A percentile compares a stretch with the other conserved stretches of the same genome.
These are phyloP conservation scores for Xerocomellus chrysenteron DNA, from an alignment of 768 basidiomycete genomes.

Conservation along the genomic window DNA sequence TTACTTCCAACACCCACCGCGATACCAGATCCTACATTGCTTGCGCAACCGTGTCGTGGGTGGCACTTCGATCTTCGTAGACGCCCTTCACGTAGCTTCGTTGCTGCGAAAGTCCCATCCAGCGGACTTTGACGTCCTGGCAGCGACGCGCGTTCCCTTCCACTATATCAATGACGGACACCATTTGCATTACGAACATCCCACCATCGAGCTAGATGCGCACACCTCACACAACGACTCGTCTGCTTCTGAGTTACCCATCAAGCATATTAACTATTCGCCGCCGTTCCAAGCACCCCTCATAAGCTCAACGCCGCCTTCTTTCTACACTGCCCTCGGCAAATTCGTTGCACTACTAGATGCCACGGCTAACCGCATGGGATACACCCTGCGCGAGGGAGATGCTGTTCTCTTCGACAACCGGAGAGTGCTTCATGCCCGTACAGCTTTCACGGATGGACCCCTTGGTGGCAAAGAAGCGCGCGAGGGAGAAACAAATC, in stretches of 20 bases:
- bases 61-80: constrained; percentile 85
- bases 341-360: constrained; percentile 61
- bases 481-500: constrained; percentile 50
- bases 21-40: constrained; percentile 91
- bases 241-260: constrained; percentile 20
- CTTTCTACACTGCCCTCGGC: constrained; percentile 62
- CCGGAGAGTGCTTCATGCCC: constrained; percentile 81
- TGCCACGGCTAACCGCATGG: constrained; percentile 47
- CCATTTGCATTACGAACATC: constrained; percentile 69
- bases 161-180: constrained; percentile 92
- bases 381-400: constrained; percentile 74
- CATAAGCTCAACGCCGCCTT: constrained; percentile 44
- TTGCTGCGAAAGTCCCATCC: constrained; percentile 48
- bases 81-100: constrained; percentile 66
- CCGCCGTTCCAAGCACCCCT: constrained; percentile 94
- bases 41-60: constrained; percentile 82
- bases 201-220: constrained; percentile 65
- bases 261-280: constrained; percentile 83
- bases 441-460: constrained; percentile 66
- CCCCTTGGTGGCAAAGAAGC: constrained; percentile 28
- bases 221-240: constrained; percentile 9
- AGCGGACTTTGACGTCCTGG: constrained; percentile 56
- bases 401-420: constrained; percentile 94
- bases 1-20: constrained; percentile 89
- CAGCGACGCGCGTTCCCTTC: constrained; percentile 70